Base-by-base conservation (phyloP, 2,329 filamentous ascomycete genomes). In the Rhynchosporium graminicola region DNA sequence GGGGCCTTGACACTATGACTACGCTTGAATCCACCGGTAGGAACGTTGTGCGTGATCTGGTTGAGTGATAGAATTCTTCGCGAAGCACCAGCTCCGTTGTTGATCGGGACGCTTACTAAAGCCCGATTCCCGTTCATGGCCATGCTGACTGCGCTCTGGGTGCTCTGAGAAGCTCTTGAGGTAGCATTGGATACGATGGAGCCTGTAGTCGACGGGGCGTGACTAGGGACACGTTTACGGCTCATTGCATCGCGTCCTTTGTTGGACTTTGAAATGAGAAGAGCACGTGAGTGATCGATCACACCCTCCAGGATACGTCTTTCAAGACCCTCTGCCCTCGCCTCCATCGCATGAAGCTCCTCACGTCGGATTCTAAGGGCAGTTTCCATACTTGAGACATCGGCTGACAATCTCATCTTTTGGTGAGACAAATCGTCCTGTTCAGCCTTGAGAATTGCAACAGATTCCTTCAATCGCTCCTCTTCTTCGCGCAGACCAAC, bases 301-400 rank as follows among this genome's bases (percentile, higher is more conserved):
- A 98, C 91, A 31, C 94, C 93, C 68, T 98, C 94, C 38, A 99
- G 80, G 69, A 99, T 97, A 31, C 95, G 88, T 58, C 93, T 90
- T 78, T 99, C 95, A 29, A 99, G 82, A 3, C 87, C 85, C 74
- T 97, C 92, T 2, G 94, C 95, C 65, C 94, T 90, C 10, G 84
- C 80, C 74, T 98, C 94, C 90, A 99, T 97, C 31, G 90, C 83
- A 51, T 91, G 87, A 63, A 99, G 85, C 77, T 98, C 95, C 69
- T 98, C 94, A 50, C 91, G 89, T 60, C 95, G 89, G 61, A 98
- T 87, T 20, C 89, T 86, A 36, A 98, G 83, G 0, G 95, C 94
- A 8, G 92, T 98, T 74, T 98, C 92, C 1, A 99, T 83, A 8
- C 92, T 91, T 4, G 92, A 93, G 0, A 99, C 88, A 69, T 99